Percentiles rank a stretch among this genome's conserved stretches.
phyloP scores from a whole-genome alignment of 495 filamentous ascomycete species.

The Polyplosphaeria fusca region DNA sequence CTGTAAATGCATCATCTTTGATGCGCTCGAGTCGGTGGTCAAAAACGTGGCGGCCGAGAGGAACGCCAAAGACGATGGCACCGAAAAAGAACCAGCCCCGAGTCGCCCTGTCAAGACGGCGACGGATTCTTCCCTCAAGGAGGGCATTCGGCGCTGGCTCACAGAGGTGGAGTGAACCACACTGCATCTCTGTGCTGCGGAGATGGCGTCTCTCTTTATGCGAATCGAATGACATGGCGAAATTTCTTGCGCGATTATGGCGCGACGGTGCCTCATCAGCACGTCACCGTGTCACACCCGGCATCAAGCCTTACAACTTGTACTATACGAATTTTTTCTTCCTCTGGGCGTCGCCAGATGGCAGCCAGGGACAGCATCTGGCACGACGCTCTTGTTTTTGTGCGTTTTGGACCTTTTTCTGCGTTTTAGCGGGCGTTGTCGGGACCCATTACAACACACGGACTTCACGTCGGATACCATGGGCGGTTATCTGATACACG shows the following conservation, averaged over 20 bases:
- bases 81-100: constrained; percentile 10
- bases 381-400: background rate
- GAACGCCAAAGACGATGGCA: constrained; percentile 39
- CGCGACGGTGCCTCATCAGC: constrained; percentile 18
- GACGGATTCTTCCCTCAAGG: constrained; percentile 57
- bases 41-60: constrained; percentile 57
- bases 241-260: constrained; percentile 22
- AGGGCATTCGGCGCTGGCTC: constrained; percentile 65
- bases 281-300: constrained; percentile 7
- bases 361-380: background rate
- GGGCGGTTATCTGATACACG: constrained; percentile 4
- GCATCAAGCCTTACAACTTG: constrained; percentile 5
- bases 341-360: constrained; percentile 4
- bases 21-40: constrained; percentile 64
- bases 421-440: constrained; percentile 28
- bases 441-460: background rate
- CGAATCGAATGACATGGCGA: too few relatives aligned
- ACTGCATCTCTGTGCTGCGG: background rate
- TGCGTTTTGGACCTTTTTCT: background rate
- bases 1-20: constrained; percentile 59
- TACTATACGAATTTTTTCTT: constrained; percentile 5
- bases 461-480: constrained; percentile 6
- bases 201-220: too few relatives aligned
- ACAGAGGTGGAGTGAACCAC: constrained; percentile 53
- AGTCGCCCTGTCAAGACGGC: constrained; percentile 20